Evolutionary conservation across 176 grass and related monocot genomes (phyloP), one percentile per base, ranked within the genome.

Genomic region (Hordeum vulgare): DNA sequence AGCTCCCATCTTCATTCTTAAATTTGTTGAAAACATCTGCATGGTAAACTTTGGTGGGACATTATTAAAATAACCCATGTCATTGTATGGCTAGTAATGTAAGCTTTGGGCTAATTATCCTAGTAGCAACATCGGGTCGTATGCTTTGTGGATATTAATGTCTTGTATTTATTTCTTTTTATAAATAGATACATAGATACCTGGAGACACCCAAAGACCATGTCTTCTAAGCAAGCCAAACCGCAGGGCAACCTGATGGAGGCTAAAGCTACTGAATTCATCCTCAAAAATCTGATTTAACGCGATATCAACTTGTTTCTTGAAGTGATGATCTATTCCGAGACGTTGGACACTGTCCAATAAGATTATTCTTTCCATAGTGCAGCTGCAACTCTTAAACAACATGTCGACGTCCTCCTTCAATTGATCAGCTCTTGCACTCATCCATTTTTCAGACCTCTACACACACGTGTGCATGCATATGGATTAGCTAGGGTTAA

Each of bases 191-290:
- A 56, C 18, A 21, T 56, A 20, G 58, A 68, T 86, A 86, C 84
- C 76, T 25, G 77, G 1, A 35, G 84, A 72, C 3, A 74, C 64
- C 72, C 9, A 74, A 71, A 80, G 3, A 21, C 76, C 65, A 29
- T 75, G 76, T 61, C 80, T 24, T 27, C 77, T 71, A 36, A 86
- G 84, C 11, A 86, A 25, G 37, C 76, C 24, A 61, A 86, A 86
- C 9, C 33, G 42, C 18, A 79, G 57, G 24, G 84, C 42, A 8
- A 71, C 75, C 31, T 86, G 29, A 71, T 86, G 35, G 80, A 81
- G 76, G 39, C 27, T 66, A 11, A n/a, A 42, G 21, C 21, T 80
- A 6, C 24, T 44, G 29, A 72, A 45, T 27, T 86, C 71, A 26
- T 21, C 11, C 35, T 69, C 34, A 41, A 61, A 15, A 21, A 80